Percentiles rank a stretch among this genome's conserved stretches.
Evolutionary conservation across 1,284 basidiomycete species (phyloP).

Genomic region (Anthracocystis setariae): DNA sequence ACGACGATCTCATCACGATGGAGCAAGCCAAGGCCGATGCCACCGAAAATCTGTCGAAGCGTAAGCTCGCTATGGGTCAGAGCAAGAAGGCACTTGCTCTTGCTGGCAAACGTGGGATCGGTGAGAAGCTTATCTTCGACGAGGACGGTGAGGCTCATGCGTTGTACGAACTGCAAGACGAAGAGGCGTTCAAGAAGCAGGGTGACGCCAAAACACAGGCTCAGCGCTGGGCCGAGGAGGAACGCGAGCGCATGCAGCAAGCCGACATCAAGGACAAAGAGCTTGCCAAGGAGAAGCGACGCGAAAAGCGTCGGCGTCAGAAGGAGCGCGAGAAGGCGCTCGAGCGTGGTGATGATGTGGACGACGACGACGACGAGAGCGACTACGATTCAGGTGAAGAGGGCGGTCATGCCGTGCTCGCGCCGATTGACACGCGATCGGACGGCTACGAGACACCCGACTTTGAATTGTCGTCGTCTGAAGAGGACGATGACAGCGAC

Average conservation of each 20-base stretch:
- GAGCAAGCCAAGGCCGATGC: constrained; percentile 66
- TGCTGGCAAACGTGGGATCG: constrained; percentile 84
- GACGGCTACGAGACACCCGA: constrained; percentile 64
- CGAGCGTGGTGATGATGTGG: constrained; percentile 68
- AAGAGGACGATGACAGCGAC: constrained; percentile 19
- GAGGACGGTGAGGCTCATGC: constrained; percentile 71
- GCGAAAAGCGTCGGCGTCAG: constrained; percentile 75
- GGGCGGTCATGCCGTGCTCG: constrained; percentile 48
- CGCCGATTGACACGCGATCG: constrained; percentile 47
- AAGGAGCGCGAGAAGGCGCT: constrained; percentile 82
- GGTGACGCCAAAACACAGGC: constrained; percentile 78
- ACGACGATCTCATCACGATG: constrained; percentile 23
- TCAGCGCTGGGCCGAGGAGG: constrained; percentile 78
- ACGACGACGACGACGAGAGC: constrained; percentile 60
- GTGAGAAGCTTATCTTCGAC: constrained; percentile 84
- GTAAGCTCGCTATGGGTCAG: constrained; percentile 77
- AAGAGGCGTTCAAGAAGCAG: constrained; percentile 77
- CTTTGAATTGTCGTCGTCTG: constrained; percentile 53
- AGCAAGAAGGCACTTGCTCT: constrained; percentile 82
- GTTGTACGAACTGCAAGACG: constrained; percentile 77
- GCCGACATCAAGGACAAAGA: constrained; percentile 70
- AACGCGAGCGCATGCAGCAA: constrained; percentile 85
- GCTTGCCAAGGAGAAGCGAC: constrained; percentile 59
- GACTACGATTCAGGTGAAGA: constrained; percentile 45
- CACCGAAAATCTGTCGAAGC: constrained; percentile 72